Evolutionary conservation across 1,284 basidiomycete species (phyloP), one percentile per base, ranked within the genome.

Genomic region (Sanghuangporus sanghuang): DNA sequence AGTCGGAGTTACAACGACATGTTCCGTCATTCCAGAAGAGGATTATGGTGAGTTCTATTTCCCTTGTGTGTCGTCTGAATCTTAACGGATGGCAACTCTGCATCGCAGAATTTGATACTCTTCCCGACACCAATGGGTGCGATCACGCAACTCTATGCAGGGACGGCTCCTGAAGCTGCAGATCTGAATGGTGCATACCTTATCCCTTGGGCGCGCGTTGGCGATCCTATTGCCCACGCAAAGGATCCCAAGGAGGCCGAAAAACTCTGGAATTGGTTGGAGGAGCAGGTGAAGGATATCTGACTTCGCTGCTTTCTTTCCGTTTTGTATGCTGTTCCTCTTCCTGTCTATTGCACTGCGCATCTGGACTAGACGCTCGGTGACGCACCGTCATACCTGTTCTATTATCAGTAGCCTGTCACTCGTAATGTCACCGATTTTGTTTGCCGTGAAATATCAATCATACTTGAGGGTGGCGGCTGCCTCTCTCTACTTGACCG

Each of bases 1-100:
- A 77, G 46, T 77, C 80, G 0, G 78, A 82, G n/a, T 68, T 86
- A 35, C 68, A 73, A 48, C 76, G 81, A 16, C 69, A 82, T 68
- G 49, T 74, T 6, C 8, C 27, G 38, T 6, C 40, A 9, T 8
- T 68, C 11, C 14, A 57, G n/a, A 59, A 52, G 21, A 63, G 55
- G 16, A 18, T 68, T 2, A 12, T 67, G 11, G 63, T 66, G 44
- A 46, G 63, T 50, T 21, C 9, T 35, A 7, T 32, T 49, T 27
- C 27, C n/a, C 48, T 23, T 55, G 50, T 18, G 38, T 14, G 39
- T 46, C 42, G 14, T 54, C 23, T 1, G n/a, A 18, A 7, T 35
- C 38, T 11, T 57, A 1, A n/a, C 40, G 7, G 36, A 23, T 7
- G n/a, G 38, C n/a, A 32, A 11, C 42, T 38, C 21, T 35, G 16